These are phyloP conservation scores for Rubia occidens DNA, from an alignment of 305 asterid species.

Conservation along the genomic window DNA sequence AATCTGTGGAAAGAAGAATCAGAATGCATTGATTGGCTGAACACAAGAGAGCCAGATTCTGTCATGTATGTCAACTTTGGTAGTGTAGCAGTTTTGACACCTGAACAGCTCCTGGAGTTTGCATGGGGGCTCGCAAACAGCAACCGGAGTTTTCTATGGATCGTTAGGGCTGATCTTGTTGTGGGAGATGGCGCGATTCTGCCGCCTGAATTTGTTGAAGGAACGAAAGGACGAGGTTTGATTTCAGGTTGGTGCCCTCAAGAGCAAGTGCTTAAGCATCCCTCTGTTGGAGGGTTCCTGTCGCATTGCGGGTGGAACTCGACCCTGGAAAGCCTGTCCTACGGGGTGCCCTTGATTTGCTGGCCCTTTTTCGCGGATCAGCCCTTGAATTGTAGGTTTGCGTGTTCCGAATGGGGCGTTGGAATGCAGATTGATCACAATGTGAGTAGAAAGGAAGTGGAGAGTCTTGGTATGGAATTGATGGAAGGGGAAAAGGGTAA, in stretches of 20 bases:
- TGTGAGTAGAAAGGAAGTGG: conserved; percentile 49
- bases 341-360: background rate
- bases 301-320: background rate
- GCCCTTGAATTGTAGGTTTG: conserved; percentile 27
- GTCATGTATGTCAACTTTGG: background rate
- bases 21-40: background rate
- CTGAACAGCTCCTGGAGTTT: background rate
- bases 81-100: background rate
- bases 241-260: background rate
- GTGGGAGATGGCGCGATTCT: background rate
- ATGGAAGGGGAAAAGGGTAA: conserved; percentile 37
- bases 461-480: conserved; percentile 28
- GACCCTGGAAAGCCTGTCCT: background rate
- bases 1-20: background rate
- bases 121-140: background rate
- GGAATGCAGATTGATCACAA: conserved; percentile 47
- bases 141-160: background rate
- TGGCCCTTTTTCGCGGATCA: background rate
- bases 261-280: background rate
- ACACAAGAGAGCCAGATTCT: background rate
- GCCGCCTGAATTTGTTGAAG: background rate
- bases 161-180: background rate
- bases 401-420: conserved; percentile 42
- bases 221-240: background rate
- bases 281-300: background rate